Base-by-base conservation (phyloP, 768 basidiomycete species). In the Tulasnella sp. region DNA sequence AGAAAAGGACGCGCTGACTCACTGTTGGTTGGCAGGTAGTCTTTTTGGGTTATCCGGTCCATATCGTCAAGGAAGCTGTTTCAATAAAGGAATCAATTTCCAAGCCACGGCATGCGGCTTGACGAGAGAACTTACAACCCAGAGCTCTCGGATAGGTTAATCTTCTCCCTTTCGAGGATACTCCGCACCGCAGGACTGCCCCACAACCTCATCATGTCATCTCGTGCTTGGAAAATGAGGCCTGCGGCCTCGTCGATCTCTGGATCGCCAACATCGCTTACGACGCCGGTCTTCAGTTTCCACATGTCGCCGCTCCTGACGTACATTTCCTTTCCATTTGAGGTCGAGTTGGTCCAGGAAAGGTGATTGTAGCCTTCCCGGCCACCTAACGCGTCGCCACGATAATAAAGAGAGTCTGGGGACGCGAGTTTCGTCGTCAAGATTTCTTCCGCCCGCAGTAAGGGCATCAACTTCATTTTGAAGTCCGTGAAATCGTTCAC, bases 51-150 rank as follows among this genome's bases (percentile, higher is more conserved):
- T 37, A 82, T 78, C 22, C 81, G 80, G 34, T 82, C 81, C 48
- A 82, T 73, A 24, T 82, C 81, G 76, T 82, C 75, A 31, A 82
- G 75, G 79, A 82, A 82, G 80, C 79, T 80, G 72, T 42, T 48
- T 69, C 64, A 34, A 44, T 41, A n/a, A 44, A 80, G 44, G 72
- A 31, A 41, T 74, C 46, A 40, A 50, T 41, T 72, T 40, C 73
- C 6, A 69, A 31, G 64, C 34, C 64, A 69, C 31, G 31, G 18
- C 42, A 73, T 31, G 79, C 44, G 48, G 64, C 24, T 31, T 28
- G 48, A 42, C 60, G 31, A 41, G 16, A 78, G n/a, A 41, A 75
- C 79, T 44, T 75, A 80, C 79, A 82, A 82, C 12, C 81, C 81
- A 28, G 81, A 80, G 44, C 80, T 80, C 42, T 81, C 80, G 40